Base-by-base conservation (phyloP, 2,329 filamentous ascomycete genomes). In the Aspergillus melleus region DNA sequence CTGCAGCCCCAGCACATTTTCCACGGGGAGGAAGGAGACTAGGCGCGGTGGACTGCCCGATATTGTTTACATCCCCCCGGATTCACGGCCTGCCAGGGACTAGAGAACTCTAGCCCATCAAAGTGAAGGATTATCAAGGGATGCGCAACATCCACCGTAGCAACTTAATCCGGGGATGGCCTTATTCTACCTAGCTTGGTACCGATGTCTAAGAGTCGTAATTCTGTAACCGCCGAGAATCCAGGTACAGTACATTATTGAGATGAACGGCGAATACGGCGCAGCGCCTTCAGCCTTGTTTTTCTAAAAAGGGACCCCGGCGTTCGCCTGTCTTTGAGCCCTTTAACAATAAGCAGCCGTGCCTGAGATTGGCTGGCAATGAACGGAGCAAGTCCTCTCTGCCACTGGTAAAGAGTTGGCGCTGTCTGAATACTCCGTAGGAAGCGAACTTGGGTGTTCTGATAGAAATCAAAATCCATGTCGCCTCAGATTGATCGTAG, bases 41-140 rank as follows among this genome's bases (percentile, higher is more conserved):
- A 64, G 47, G 49, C 56, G 46, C 32, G 51, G 49, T 61, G 54
- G 56, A 58, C 53, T 61, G 51, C 51, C 55, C 51, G 57, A 36
- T 49, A 54, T 57, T 39, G 46, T 61, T 29, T 64, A 52, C 62
- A 60, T 57, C 62, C 62, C 62, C 62, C 62, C 62, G 59, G 58
- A 66, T 61, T 63, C 57, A 61, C 54, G 19, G 50, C 46, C 56
- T 63, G 62, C 60, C 55, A 59, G 57, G 58, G 58, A 51, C 44
- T 59, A 29, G 42, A 60, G 46, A 29, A 58, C 49, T 22, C 54
- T 59, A 53, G 30, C 19, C 50, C 46, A 32, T 49, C 49, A 49
- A 32, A 29, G 19, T 46, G 49, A 42, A 56, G 49, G 50, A 51
- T 55, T 42, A 61, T 63, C 59, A 61, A 60, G 58, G 59, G 54